Base-by-base conservation (phyloP, 352 stramenopile species). In the Phytopythium oedochilum region DNA sequence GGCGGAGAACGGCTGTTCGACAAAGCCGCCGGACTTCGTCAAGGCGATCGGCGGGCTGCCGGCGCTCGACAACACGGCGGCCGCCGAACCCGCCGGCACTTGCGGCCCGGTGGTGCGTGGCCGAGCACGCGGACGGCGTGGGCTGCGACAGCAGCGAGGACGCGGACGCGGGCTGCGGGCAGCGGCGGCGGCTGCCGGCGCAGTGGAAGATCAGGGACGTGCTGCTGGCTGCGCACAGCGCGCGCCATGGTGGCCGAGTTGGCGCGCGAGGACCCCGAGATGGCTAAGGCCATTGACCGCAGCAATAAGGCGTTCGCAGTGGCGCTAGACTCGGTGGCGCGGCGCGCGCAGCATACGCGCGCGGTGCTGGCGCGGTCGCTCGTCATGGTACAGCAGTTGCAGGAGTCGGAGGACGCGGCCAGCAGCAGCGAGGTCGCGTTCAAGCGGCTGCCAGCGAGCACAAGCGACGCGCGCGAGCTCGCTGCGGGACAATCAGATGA, bases 151-250 rank as follows among this genome's bases (percentile, higher is more conserved):
- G 63, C 1, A 43, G 66, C 44, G 68, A 71, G 5, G 66, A 75
- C 2, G 53, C 59, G 29, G 50, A 62, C 20, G 59, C 61, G 3
- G 62, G 62, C 29, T 5, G 29, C 5, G 29, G 29, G 29, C 5
- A 9, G 9, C 29, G 9, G 29, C 29, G 29, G 29, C 29, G 44
- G 48, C 42, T 71, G 14, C 80, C 77, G 1, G 43, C 56, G 5
- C 68, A 66, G 12, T 91, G 80, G 80, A 60, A 68, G 5, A 75
- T 91, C 6, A 78, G 80, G 36, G 80, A 91, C 47, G 49, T 91
- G 17, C 56, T 91, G 18, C 38, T 88, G 2, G 64, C 78, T 18
- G 12, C 70, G 77, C 48, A 84, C 68, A 0, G 80, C 85, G 32
- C 71, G 68, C 6, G 47, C 70, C 1, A 91, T 91, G 31, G 44